Evolutionary conservation across 1,284 basidiomycete species (phyloP), one percentile per base, ranked within the genome.

Genomic region (Volvariella volvacea): DNA sequence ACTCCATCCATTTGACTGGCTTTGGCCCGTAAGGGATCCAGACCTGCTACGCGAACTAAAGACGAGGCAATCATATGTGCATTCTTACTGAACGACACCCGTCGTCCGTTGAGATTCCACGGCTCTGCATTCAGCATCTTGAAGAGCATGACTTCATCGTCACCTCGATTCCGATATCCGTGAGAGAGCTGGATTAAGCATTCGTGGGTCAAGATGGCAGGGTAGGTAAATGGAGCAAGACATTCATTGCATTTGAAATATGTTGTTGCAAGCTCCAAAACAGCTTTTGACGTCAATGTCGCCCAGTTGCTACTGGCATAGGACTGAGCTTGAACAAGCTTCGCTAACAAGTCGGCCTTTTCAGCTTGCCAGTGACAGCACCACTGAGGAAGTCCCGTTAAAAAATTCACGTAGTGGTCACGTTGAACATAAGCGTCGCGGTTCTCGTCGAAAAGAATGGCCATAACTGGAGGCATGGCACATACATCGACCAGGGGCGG

Each of bases 401-500:
- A 20, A 15, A 43, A 32, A 4, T 39, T 20, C 8, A 15, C 42
- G 42, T 43, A 47, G 28, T 36, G 34, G 8, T 47, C 38, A 15
- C 22, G 14, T 3, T 33, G 21, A 12, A 28, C 15, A 21, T 33
- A 43, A 3, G 41, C 41, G 22, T 47, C 46, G 2, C 15, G 28
- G 19, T 41, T 22, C 2, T 41, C 32, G 17, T 45, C 25, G 16
- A 44, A 28, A n/a, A 48, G 17, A 28, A 48, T 45, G 7, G 17
- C 39, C 47, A 22, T 44, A n/a, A 45, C 21, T 7, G 44, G n/a
- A 16, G 47, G 43, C 31, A 48, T 15, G 31, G 16, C 38, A 15
- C 39, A 44, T 20, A 48, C 36, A 21, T 45, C 47, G 41, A 43
- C 43, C 14, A 38, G 14, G 22, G 39, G 19, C 32, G 39, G 47